Evolutionary conservation across 768 basidiomycete species (phyloP).

Genomic region (Tulasnella sp.): DNA sequence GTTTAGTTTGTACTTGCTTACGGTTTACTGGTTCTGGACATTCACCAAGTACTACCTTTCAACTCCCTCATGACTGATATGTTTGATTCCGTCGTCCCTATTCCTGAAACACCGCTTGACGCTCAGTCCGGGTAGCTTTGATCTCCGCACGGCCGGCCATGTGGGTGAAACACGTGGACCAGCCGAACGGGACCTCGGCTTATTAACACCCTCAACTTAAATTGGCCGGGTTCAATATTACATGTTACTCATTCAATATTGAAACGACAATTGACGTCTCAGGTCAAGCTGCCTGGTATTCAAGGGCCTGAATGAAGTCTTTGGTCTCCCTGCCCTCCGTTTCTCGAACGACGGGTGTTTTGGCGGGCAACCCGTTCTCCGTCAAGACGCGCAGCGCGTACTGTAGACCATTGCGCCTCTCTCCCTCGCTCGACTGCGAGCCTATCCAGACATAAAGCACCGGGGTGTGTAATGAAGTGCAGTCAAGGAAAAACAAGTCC

Average conservation of each 20-base stretch:
- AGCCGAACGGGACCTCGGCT: neutral
- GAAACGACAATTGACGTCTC: neutral
- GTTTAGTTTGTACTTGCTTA: neutral
- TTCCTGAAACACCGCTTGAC: neutral
- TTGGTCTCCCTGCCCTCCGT: slow-evolving; percentile 42
- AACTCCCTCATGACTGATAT: neutral
- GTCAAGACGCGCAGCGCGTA: slow-evolving; percentile 47
- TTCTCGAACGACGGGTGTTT: slow-evolving; percentile 40
- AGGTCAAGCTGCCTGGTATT: neutral
- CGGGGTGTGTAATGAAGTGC: slow-evolving; percentile 29
- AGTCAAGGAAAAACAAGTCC: slow-evolving; percentile 44
- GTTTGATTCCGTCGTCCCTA: neutral
- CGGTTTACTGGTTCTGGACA: neutral
- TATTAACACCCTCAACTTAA: neutral
- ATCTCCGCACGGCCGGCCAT: neutral
- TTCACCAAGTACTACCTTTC: neutral
- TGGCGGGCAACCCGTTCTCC: slow-evolving; percentile 22
- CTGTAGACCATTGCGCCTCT: slow-evolving; percentile 40
- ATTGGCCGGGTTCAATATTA: neutral
- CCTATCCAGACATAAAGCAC: slow-evolving; percentile 53
- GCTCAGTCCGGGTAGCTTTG: neutral
- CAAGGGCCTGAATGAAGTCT: slow-evolving; percentile 31
- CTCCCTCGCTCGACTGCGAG: slow-evolving; percentile 34
- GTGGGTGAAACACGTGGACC: neutral
- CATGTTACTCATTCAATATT: neutral